phyloP scores from a whole-genome alignment of 768 basidiomycete genomes.

The Auricularia heimuer region DNA sequence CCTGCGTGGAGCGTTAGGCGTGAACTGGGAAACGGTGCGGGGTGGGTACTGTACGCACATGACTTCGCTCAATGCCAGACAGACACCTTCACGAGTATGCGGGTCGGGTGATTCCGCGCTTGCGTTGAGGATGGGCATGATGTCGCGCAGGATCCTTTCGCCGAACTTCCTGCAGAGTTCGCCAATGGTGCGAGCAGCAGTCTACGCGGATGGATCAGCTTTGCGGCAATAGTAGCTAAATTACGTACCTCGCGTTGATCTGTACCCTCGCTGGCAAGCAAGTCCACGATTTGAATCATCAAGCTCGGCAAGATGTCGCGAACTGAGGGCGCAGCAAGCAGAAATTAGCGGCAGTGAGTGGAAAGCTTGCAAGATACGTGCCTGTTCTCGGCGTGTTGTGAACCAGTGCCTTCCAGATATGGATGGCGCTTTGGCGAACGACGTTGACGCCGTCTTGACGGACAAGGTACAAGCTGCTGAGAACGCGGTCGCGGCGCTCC shows the following conservation, averaged over 20 bases:
- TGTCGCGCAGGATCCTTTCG: conserved; percentile 77
- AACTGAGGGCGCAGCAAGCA: conserved; percentile 32
- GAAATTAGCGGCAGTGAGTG: conserved; percentile 2
- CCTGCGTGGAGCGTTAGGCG: conserved; percentile 30
- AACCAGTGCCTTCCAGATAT: conserved; percentile 97
- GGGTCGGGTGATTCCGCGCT: conserved; percentile 50
- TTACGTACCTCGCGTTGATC: conserved; percentile 80
- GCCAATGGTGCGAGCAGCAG: conserved; percentile 74
- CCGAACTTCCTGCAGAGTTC: conserved; percentile 95
- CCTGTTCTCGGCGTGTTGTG: conserved; percentile 89
- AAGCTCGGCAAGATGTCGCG: conserved; percentile 87
- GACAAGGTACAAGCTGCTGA: conserved; percentile 85
- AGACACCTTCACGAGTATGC: conserved; percentile 72
- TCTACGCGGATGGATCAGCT: conserved; percentile 34
- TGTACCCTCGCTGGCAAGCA: conserved; percentile 67
- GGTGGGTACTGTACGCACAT: conserved; percentile 43
- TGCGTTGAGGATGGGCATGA: conserved; percentile 64
- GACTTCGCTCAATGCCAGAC: conserved; percentile 76
- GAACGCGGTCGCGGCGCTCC: conserved; percentile 82
- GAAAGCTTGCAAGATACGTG: conserved; percentile 22
- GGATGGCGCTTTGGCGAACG: conserved; percentile 84
- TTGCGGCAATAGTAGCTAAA: neutral
- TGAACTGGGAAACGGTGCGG: neutral
- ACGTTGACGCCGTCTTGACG: conserved; percentile 85
- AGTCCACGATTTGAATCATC: conserved; percentile 60